Evolutionary conservation across 768 basidiomycete species (phyloP).

Genomic region (Lactarius sanguifluus): DNA sequence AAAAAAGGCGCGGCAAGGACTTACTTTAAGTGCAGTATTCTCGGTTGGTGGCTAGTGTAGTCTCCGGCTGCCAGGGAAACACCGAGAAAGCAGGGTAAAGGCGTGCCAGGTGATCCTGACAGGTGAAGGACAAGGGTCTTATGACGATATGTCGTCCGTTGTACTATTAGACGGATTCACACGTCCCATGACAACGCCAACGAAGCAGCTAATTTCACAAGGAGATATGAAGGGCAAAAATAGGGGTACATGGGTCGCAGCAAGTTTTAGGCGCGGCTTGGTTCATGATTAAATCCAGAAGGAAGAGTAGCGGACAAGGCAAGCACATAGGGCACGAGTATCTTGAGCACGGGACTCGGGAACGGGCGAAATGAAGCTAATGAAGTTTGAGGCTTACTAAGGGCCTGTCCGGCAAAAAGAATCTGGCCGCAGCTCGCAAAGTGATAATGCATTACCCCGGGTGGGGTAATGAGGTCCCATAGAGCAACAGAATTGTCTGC

Average conservation of each 20-base stretch:
- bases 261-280: neutral
- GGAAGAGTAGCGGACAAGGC: neutral
- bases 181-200: neutral
- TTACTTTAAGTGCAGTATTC: neutral
- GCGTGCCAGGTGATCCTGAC: neutral
- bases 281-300: conserved; percentile 21
- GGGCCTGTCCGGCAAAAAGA: too few relatives aligned
- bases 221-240: neutral
- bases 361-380: neutral
- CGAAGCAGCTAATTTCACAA: neutral
- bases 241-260: neutral
- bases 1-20: neutral
- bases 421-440: too few relatives aligned
- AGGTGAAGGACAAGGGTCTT: neutral
- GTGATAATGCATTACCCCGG: too few relatives aligned
- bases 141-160: neutral
- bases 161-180: neutral
- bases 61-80: neutral
- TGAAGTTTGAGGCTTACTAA: too few relatives aligned
- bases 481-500: too few relatives aligned
- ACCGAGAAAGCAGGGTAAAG: neutral
- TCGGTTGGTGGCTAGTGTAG: neutral
- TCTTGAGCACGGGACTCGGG: neutral
- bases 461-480: too few relatives aligned
- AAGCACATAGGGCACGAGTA: neutral